Conservation (phyloP, 345 rosid genomes). For the Gossypium mustelinum region DNA sequence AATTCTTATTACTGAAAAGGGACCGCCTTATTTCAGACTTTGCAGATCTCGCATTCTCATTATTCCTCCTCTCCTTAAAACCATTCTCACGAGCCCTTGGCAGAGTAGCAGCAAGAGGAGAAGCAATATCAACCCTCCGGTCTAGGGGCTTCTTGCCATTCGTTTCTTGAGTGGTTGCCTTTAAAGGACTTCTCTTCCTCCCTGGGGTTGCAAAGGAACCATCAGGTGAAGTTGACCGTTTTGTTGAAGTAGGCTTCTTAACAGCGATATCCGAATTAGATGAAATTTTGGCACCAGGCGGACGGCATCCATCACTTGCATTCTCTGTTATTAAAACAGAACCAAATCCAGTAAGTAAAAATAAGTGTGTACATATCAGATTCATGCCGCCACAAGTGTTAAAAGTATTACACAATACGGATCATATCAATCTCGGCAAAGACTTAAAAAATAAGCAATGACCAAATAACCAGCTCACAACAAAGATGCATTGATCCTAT, state of each 20-base stretch:
- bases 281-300: constrained; percentile 39
- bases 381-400: background rate
- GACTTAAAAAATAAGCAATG: background rate
- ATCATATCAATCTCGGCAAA: background rate
- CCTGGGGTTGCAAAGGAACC: constrained; percentile 42
- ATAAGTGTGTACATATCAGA: background rate
- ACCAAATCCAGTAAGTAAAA: background rate
- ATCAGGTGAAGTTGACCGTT: constrained; percentile 46
- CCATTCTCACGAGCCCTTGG: constrained; percentile 26
- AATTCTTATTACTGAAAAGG: constrained; percentile 40
- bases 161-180: constrained; percentile 28
- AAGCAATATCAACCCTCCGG: constrained; percentile 48
- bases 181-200: constrained; percentile 46
- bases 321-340: constrained; percentile 38
- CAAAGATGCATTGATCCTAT: background rate
- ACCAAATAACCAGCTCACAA: background rate
- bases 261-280: constrained; percentile 23
- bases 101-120: constrained; percentile 28
- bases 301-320: constrained; percentile 49
- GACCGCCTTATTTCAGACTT: constrained; percentile 43
- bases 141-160: constrained; percentile 49
- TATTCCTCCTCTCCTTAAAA: constrained; percentile 29
- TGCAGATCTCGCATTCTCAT: constrained; percentile 22
- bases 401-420: background rate
- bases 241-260: constrained; percentile 33